Evolutionary conservation across 495 filamentous ascomycete genomes (phyloP).

Genomic region (Massariosphaeria phaeospora): DNA sequence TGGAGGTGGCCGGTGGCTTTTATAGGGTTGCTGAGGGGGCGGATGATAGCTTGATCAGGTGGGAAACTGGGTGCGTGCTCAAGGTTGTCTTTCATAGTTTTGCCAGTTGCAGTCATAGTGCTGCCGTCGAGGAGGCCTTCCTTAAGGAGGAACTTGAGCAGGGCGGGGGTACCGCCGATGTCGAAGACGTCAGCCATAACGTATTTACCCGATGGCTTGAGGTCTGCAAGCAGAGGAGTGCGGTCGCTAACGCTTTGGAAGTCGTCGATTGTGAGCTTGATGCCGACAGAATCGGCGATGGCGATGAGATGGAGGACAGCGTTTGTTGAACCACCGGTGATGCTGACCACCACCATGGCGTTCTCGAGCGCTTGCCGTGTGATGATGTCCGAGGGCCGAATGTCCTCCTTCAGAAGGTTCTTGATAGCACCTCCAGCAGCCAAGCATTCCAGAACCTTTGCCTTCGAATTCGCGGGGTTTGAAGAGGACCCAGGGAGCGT

Average conservation of each 20-base stretch:
- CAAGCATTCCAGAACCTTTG: conserved; percentile 81
- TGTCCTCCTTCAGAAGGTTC: conserved; percentile 79
- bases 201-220: conserved; percentile 96
- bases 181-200: conserved; percentile 88
- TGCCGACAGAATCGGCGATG: conserved; percentile 88
- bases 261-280: conserved; percentile 93
- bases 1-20: conserved; percentile 94
- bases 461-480: conserved; percentile 80
- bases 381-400: conserved; percentile 82
- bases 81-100: conserved; percentile 89
- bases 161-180: conserved; percentile 85
- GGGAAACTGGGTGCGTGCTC: conserved; percentile 74
- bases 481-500: conserved; percentile 89
- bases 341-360: conserved; percentile 92
- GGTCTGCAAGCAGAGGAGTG: conserved; percentile 87
- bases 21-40: conserved; percentile 84
- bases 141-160: conserved; percentile 86
- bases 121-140: conserved; percentile 84
- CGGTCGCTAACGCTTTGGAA: conserved; percentile 93
- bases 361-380: conserved; percentile 92
- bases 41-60: conserved; percentile 81
- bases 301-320: conserved; percentile 95
- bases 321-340: conserved; percentile 94
- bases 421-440: conserved; percentile 81
- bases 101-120: conserved; percentile 88